These are phyloP conservation scores for Coemansia sp. DNA, from an alignment of 192 early-diverging fungal genomes.

Conservation along the genomic window DNA sequence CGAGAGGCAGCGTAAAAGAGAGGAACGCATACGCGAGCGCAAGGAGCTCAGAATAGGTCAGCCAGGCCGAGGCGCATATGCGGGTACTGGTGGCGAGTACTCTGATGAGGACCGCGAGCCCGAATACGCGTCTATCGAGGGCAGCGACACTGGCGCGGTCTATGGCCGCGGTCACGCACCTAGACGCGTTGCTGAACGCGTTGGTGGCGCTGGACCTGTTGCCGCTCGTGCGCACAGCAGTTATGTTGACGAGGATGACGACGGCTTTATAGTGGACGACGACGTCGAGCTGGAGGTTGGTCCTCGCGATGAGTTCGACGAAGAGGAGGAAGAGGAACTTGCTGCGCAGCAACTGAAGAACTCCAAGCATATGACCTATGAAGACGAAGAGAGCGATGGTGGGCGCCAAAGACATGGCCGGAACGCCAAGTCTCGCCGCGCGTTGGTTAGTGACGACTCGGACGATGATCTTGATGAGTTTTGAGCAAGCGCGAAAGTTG, in stretches of 20 bases:
- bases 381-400: slow-evolving; percentile 19
- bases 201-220: not conserved
- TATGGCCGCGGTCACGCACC: slow-evolving; percentile 11
- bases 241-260: slow-evolving; percentile 45
- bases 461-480: slow-evolving; percentile 32
- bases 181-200: slow-evolving; percentile 11
- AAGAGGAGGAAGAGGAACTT: slow-evolving; percentile 49
- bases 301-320: slow-evolving; percentile 48
- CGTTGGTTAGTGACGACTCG: slow-evolving; percentile 37
- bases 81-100: slow-evolving; percentile 18
- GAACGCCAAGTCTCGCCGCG: slow-evolving; percentile 33
- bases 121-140: slow-evolving; percentile 17
- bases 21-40: slow-evolving; percentile 42
- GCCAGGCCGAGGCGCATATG: slow-evolving; percentile 12
- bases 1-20: slow-evolving; percentile 45
- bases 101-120: slow-evolving; percentile 26
- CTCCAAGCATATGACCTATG: slow-evolving; percentile 28
- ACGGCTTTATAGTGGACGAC: slow-evolving; percentile 51
- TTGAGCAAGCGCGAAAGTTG: slow-evolving; percentile 6
- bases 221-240: slow-evolving; percentile 10
- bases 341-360: slow-evolving; percentile 28
- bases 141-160: not conserved
- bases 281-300: slow-evolving; percentile 51
- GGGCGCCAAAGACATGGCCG: slow-evolving; percentile 14
- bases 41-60: slow-evolving; percentile 29